phyloP scores from a whole-genome alignment of 768 basidiomycete genomes.

The Fomitopsis pulvina region DNA sequence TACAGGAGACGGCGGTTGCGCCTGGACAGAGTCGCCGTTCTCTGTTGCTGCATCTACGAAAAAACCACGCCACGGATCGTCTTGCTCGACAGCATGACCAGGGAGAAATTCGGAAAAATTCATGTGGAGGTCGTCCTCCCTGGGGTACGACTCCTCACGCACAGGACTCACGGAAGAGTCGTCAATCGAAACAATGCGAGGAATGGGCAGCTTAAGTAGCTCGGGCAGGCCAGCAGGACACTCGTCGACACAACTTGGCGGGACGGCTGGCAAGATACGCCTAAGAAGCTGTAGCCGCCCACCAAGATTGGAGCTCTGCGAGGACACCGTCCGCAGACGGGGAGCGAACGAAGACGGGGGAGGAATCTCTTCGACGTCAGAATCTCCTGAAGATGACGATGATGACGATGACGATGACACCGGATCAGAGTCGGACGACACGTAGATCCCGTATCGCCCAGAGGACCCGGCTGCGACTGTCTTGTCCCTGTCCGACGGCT shows the following conservation, averaged over 20 bases:
- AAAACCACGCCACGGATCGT: too few relatives aligned
- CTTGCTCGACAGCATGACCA: too few relatives aligned
- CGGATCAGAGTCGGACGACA: constrained; percentile 22
- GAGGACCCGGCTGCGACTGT: constrained; percentile 30
- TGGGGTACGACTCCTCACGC: too few relatives aligned
- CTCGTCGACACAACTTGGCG: neutral
- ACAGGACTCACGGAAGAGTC: too few relatives aligned
- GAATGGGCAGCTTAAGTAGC: neutral
- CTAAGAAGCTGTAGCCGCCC: constrained; percentile 15
- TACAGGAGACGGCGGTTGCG: too few relatives aligned
- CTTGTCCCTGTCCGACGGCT: constrained; percentile 18
- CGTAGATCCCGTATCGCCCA: constrained; percentile 60
- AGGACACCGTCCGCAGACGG: neutral
- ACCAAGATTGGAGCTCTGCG: neutral
- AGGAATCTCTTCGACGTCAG: constrained; percentile 20
- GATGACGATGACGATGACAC: constrained; percentile 40
- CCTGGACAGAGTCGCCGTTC: too few relatives aligned
- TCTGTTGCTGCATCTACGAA: too few relatives aligned
- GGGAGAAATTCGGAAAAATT: too few relatives aligned
- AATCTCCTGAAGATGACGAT: constrained; percentile 35
- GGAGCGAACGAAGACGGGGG: constrained; percentile 1
- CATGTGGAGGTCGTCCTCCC: too few relatives aligned
- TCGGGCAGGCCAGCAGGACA: neutral
- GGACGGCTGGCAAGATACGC: constrained; percentile 16
- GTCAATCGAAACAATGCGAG: neutral